These are phyloP conservation scores for Botrytis fragariae DNA, from an alignment of 2,329 filamentous ascomycete genomes.

Conservation along the genomic window DNA sequence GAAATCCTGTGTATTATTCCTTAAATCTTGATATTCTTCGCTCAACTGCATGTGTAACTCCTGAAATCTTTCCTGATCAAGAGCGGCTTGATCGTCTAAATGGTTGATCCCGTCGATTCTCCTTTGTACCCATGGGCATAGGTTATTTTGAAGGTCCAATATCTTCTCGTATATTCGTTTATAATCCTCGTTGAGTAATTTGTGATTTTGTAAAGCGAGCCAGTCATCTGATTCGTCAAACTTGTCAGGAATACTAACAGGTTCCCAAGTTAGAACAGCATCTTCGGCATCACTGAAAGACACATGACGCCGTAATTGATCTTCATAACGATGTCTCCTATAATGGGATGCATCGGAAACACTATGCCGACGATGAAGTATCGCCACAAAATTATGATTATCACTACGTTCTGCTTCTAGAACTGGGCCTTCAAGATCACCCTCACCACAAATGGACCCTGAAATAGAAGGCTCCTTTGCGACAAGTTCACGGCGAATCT, in stretches of 20 bases:
- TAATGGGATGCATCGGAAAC: conserved; percentile 42
- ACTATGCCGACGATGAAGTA: conserved; percentile 63
- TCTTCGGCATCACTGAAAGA: conserved; percentile 76
- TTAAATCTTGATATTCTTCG: conserved; percentile 67
- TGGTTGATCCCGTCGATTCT: conserved; percentile 56
- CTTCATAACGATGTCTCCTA: conserved; percentile 48
- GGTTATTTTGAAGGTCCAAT: conserved; percentile 48
- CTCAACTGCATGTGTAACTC: conserved; percentile 65
- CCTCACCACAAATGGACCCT: conserved; percentile 58
- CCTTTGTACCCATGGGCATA: conserved; percentile 60
- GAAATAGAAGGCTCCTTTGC: conserved; percentile 53
- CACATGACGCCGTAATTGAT: conserved; percentile 67
- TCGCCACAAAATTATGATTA: conserved; percentile 45
- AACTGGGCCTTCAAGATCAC: conserved; percentile 56
- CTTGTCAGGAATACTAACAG: conserved; percentile 46
- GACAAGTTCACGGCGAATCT: conserved; percentile 45
- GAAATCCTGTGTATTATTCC: conserved; percentile 65
- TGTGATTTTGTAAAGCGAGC: conserved; percentile 39
- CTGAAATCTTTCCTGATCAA: conserved; percentile 64
- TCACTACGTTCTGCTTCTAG: conserved; percentile 47
- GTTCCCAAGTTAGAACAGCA: conserved; percentile 66
- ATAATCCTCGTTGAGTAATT: conserved; percentile 51
- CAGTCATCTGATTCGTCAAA: conserved; percentile 36
- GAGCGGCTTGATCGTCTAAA: conserved; percentile 61
- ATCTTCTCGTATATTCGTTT: conserved; percentile 54